Evolutionary conservation across 176 grass and related monocot genomes (phyloP).

Genomic region (Aechmea fasciata): DNA sequence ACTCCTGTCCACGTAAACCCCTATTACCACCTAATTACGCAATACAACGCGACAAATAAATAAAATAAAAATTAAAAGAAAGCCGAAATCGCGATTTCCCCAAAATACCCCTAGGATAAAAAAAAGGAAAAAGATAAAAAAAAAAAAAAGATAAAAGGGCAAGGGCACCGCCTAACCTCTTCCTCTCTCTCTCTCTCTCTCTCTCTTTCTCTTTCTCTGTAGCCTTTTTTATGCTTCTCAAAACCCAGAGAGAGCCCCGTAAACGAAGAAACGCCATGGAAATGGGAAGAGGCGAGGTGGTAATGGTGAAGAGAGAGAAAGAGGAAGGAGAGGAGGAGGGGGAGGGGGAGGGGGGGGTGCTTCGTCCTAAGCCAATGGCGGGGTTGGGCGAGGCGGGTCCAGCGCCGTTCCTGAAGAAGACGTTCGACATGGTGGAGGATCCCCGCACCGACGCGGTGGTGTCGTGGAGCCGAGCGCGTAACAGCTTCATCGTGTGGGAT

Average conservation of each 20-base stretch:
- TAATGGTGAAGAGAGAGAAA: constrained; percentile 23
- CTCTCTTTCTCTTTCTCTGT: background rate
- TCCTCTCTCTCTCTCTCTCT: too few species aligned
- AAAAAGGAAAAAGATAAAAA: too few species aligned
- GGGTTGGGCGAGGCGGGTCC: constrained; percentile 19
- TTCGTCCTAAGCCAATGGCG: constrained; percentile 13
- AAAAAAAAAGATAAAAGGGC: too few species aligned
- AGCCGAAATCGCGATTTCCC: too few species aligned
- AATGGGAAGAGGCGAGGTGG: background rate
- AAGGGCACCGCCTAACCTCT: too few species aligned
- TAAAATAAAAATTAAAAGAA: too few species aligned
- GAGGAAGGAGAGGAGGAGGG: constrained; percentile 9
- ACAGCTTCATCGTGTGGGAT: constrained; percentile 60
- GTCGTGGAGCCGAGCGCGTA: constrained; percentile 32
- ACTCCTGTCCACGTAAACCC: too few species aligned
- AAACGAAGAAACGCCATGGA: background rate
- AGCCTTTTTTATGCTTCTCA: background rate
- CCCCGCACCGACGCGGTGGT: constrained; percentile 33
- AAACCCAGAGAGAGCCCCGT: background rate
- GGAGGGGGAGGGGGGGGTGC: background rate
- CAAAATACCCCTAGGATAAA: too few species aligned
- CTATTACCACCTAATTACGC: too few species aligned
- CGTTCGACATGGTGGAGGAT: constrained; percentile 52
- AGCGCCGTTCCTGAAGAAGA: constrained; percentile 49
- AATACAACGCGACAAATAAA: too few species aligned